Evolutionary conservation across 495 filamentous ascomycete species (phyloP).

Genomic region (Penicillium dipodomyicola): DNA sequence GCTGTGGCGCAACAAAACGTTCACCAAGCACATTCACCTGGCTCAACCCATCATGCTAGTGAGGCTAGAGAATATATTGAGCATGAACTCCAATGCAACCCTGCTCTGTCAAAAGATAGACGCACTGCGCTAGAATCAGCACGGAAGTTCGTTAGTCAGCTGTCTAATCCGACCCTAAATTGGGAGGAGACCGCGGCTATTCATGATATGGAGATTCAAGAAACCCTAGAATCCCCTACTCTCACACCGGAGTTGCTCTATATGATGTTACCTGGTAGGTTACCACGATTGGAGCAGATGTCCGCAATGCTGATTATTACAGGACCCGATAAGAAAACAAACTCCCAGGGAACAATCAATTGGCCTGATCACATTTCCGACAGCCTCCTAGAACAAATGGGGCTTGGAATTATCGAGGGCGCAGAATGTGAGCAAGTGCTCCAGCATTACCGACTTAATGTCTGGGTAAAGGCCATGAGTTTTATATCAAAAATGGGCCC

Average conservation of each 20-base stretch:
- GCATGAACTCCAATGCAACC: conserved; percentile 31
- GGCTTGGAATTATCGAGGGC: conserved; percentile 26
- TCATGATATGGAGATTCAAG: conserved; percentile 18
- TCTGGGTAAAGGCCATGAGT: conserved; percentile 28
- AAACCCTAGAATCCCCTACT: conserved; percentile 14
- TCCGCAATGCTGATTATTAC: background rate
- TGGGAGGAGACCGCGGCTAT: conserved; percentile 14
- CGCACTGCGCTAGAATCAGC: conserved; percentile 27
- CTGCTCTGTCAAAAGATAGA: conserved; percentile 28
- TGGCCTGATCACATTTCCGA: conserved; percentile 36
- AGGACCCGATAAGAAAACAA: conserved; percentile 27
- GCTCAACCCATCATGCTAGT: conserved; percentile 24
- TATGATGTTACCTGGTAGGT: conserved; percentile 31
- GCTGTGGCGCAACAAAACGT: conserved; percentile 4
- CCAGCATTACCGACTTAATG: conserved; percentile 24
- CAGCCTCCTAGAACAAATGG: conserved; percentile 28
- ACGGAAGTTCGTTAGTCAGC: conserved; percentile 24
- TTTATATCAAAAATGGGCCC: conserved; percentile 26
- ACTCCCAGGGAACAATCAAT: conserved; percentile 22
- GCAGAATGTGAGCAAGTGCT: conserved; percentile 25
- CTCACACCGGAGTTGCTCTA: conserved; percentile 31
- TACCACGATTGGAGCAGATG: background rate
- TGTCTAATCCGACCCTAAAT: conserved; percentile 21
- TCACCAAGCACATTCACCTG: conserved; percentile 21
- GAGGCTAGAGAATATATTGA: conserved; percentile 31